Evolutionary conservation across 2,329 filamentous ascomycete species (phyloP).

Genomic region (Chrysoporthe cubensis): DNA sequence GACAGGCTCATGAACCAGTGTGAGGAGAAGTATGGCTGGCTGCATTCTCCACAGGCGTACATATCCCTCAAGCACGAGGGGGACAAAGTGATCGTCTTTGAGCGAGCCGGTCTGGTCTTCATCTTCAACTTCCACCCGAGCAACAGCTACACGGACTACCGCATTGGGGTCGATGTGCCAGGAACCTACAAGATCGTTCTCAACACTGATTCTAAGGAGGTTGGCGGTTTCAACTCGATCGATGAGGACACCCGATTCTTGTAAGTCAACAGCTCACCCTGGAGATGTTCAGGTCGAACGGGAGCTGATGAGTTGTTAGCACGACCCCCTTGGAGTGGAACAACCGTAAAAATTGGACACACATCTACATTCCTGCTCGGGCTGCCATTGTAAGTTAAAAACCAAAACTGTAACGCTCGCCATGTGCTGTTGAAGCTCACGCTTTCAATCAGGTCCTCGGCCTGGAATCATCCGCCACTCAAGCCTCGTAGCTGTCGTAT

Average conservation of each 20-base stretch:
- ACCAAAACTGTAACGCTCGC: not conserved
- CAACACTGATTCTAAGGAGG: constrained; percentile 75
- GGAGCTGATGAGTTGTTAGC: constrained; percentile 7
- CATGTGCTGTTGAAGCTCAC: constrained; percentile 28
- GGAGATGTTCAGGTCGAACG: not conserved
- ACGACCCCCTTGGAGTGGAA: constrained; percentile 94
- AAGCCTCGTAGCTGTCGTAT: constrained; percentile 5
- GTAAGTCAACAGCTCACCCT: constrained; percentile 13
- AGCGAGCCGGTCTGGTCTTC: constrained; percentile 87
- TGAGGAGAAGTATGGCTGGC: constrained; percentile 90
- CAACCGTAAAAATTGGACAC: constrained; percentile 83
- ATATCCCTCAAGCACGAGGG: constrained; percentile 90
- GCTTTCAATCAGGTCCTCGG: constrained; percentile 53
- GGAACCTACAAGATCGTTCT: constrained; percentile 89
- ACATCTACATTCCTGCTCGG: constrained; percentile 85
- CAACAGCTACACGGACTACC: constrained; percentile 87
- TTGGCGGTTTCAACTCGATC: constrained; percentile 80
- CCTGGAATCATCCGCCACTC: constrained; percentile 47
- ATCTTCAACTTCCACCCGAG: constrained; percentile 95
- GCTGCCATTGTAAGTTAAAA: constrained; percentile 73
- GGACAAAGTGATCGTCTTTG: constrained; percentile 96
- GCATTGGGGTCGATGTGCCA: constrained; percentile 81
- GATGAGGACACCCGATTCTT: constrained; percentile 86
- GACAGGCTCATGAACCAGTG: constrained; percentile 88
- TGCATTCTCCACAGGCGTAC: constrained; percentile 83